Base-by-base conservation (phyloP, 2,329 filamentous ascomycete genomes). In the Fusarium metavorans region DNA sequence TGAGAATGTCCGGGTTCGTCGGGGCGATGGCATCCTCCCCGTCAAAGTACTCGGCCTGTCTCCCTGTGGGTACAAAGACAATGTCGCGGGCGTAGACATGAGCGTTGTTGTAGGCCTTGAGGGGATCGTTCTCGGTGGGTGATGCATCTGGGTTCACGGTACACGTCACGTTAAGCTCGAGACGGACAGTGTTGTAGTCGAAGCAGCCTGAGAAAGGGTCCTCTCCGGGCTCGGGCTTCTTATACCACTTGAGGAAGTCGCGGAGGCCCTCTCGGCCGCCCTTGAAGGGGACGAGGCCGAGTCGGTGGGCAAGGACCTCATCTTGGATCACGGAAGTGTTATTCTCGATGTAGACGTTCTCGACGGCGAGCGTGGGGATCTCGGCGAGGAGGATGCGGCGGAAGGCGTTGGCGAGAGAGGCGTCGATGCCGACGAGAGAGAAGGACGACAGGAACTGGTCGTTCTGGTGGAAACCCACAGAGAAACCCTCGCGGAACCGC, bases 301-400 rank as follows among this genome's bases (percentile, higher is more conserved):
- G 88, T 52, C 97, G 90, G 82, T 97, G 94, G 18, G 95, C 93
- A 61, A 99, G 92, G 6, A 99, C 96, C 86, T 99, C 97, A 82
- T 99, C 97, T 83, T 98, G 96, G 80, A 99, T 97, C 39, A 99
- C 95, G 6, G 95, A 98, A 60, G 96, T 98, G 87, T 99, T 99
- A 87, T 98, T 97, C 82, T 94, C 90, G 74, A 98, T 92, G 85
- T 93, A 99, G 81, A 97, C 94, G 73, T 92, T 92, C 87, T 99
- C 97, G 80, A 99, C 95, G 76, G 97, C 97, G 54, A 99, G 89
- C 3, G 95, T 97, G 20, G 96, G 95, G 63, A 99, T 94, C 86
- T 99, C 97, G 77, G 96, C 90, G 83, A 99, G 93, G 79, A 98
- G 89, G 79, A 98, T 98, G 79, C 97, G 95, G 71, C 97, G 95